Percentiles rank a stretch among this genome's conserved stretches.
Conservation (phyloP, 192 early-diverging fungal genomes). For the Linnemannia elongata region DNA sequence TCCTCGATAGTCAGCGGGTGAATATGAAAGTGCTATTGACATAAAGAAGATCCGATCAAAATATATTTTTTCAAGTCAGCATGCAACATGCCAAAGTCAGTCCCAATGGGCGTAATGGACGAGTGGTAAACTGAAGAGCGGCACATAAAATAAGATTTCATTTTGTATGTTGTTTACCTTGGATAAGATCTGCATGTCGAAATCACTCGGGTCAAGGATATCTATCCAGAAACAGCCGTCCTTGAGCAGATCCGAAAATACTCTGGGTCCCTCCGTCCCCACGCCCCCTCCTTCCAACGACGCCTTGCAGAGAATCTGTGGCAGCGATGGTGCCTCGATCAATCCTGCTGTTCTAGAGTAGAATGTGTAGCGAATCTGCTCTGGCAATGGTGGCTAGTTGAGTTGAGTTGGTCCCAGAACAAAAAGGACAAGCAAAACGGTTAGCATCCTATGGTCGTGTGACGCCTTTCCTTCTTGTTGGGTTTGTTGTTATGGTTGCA, state of each 20-base stretch:
- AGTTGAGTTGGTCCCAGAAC: conserved; percentile 2
- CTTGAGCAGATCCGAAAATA: conserved; percentile 58
- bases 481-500: background rate
- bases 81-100: too few relatives aligned
- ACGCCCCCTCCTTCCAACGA: background rate
- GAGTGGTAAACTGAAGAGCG: background rate
- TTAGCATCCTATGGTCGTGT: background rate
- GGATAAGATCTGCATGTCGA: conserved; percentile 71
- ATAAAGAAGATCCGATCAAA: conserved; percentile 8
- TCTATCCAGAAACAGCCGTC: conserved; percentile 83
- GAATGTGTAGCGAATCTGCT: conserved; percentile 48
- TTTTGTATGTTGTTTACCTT: conserved; percentile 55
- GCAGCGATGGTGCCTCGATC: conserved; percentile 51
- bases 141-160: background rate
- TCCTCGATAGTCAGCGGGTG: conserved; percentile 91
- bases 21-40: conserved; percentile 70
- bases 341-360: conserved; percentile 49
- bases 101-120: background rate
- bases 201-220: conserved; percentile 63
- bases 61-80: conserved; percentile 17
- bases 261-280: conserved; percentile 20
- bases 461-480: background rate
- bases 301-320: conserved; percentile 37
- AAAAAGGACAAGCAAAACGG: background rate
- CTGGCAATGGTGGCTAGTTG: conserved; percentile 33